These are phyloP conservation scores for Exserohilum turcica DNA, from an alignment of 2,329 filamentous ascomycete species.

Conservation along the genomic window DNA sequence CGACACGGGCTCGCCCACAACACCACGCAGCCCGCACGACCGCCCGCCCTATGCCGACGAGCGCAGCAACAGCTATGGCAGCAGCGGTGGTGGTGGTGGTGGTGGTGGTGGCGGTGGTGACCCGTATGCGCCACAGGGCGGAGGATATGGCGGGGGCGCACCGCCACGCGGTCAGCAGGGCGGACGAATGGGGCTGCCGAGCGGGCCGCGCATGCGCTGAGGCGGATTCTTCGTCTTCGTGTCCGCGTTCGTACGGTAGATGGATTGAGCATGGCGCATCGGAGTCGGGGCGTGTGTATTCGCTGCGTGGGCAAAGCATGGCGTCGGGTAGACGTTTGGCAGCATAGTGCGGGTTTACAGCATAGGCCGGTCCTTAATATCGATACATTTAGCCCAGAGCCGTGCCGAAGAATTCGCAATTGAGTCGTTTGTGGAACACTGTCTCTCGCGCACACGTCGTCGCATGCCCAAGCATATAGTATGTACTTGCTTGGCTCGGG, in stretches of 20 bases:
- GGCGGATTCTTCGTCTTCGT: background rate
- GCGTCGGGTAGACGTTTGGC: slow-evolving; percentile 1
- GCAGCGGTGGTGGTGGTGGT: slow-evolving; percentile 30
- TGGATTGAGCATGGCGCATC: slow-evolving; percentile 25
- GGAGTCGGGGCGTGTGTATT: slow-evolving; percentile 18
- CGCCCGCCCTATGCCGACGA: slow-evolving; percentile 42
- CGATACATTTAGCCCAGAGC: background rate
- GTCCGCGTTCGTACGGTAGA: too few relatives aligned
- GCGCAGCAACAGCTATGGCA: slow-evolving; percentile 38
- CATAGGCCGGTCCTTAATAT: slow-evolving; percentile 12
- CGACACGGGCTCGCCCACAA: slow-evolving; percentile 20
- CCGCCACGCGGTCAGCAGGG: slow-evolving; percentile 35
- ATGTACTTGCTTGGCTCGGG: slow-evolving; percentile 4
- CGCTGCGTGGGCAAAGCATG: slow-evolving; percentile 7
- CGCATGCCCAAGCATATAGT: background rate
- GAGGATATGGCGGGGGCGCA: slow-evolving; percentile 28
- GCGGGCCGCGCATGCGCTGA: slow-evolving; percentile 47
- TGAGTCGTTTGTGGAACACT: too few relatives aligned
- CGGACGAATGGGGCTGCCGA: slow-evolving; percentile 46
- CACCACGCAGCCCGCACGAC: slow-evolving; percentile 27
- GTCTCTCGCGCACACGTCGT: background rate
- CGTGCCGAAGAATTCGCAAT: background rate
- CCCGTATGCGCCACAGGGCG: slow-evolving; percentile 34
- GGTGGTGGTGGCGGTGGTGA: slow-evolving; percentile 41
- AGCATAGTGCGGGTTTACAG: slow-evolving; percentile 9